phyloP scores from a whole-genome alignment of 169 alveolate genomes.

The Plasmodium fragile region DNA sequence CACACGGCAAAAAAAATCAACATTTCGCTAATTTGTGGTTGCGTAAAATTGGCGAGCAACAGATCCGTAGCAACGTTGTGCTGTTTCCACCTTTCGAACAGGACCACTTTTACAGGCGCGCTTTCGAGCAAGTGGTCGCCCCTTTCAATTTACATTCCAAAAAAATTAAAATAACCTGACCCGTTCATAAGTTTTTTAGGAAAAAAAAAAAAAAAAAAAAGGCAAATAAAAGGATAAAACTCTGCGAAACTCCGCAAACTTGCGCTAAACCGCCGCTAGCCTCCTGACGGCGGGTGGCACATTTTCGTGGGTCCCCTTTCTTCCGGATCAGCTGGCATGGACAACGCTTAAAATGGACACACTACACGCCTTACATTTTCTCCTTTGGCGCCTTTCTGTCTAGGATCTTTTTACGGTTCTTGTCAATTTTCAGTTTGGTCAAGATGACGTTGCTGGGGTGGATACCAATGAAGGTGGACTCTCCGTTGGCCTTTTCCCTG shows the following conservation, averaged over 20 bases:
- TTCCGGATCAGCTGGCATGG: neutral
- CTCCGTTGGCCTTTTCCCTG: conserved; percentile 95
- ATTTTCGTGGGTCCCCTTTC: neutral
- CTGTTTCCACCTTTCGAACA: neutral
- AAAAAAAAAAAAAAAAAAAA: neutral
- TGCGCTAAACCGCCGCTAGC: neutral
- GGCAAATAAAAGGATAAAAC: neutral
- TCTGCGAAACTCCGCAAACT: neutral
- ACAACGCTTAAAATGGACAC: neutral
- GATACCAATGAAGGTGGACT: conserved; percentile 94
- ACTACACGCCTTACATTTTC: neutral
- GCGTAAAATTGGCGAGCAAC: neutral
- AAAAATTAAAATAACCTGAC: neutral
- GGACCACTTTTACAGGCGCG: neutral
- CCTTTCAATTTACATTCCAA: conserved; percentile 3
- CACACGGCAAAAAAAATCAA: neutral
- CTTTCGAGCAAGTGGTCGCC: neutral
- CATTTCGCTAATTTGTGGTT: neutral
- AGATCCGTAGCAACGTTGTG: neutral
- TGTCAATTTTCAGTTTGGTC: conserved; percentile 95
- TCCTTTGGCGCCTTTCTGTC: conserved; percentile 91
- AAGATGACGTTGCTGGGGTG: conserved; percentile 97
- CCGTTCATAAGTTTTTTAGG: neutral
- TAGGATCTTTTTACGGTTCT: conserved; percentile 93
- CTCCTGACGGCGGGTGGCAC: neutral